These are phyloP conservation scores for Elaeis oleifera DNA, from an alignment of 202 grass and related monocot species.

Conservation along the genomic window DNA sequence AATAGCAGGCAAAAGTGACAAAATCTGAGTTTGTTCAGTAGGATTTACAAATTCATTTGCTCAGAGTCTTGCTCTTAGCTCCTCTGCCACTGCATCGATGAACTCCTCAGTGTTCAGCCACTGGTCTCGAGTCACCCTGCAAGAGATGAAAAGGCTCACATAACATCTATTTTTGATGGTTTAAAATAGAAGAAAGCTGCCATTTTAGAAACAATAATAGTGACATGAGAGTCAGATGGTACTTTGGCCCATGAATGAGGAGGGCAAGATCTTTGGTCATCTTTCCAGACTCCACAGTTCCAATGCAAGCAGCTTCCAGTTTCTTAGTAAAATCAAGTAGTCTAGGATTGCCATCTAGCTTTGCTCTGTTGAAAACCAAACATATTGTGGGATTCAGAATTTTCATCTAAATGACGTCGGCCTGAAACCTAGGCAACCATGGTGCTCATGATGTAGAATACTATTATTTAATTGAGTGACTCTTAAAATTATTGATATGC, in stretches of 20 bases:
- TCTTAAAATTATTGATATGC: no score
- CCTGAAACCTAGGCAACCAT: no score
- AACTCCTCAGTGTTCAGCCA: conserved; percentile 93
- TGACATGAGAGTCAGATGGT: conserved; percentile 14
- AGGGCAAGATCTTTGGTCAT: conserved; percentile 55
- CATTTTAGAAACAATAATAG: conserved; percentile 6
- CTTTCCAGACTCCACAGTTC: conserved; percentile 47
- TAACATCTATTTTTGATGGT: no score
- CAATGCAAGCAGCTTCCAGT: conserved; percentile 51
- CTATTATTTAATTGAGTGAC: no score
- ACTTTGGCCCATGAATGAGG: conserved; percentile 35
- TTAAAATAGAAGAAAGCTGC: conserved; percentile 29
- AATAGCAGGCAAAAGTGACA: background rate
- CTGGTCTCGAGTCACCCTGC: conserved; percentile 54
- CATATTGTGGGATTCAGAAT: no score
- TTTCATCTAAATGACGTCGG: no score
- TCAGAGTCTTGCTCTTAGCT: conserved; percentile 47
- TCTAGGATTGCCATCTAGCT: conserved; percentile 45
- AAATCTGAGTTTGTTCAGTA: background rate
- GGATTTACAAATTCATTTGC: conserved; percentile 30
- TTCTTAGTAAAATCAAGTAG: conserved; percentile 49
- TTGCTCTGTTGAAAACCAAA: conserved; percentile 30
- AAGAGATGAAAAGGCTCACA: no score
- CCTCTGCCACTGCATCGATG: conserved; percentile 65
- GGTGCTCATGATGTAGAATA: no score